Conservation (phyloP, 2,329 filamentous ascomycete species). For the Macrophomina phaseolina region DNA sequence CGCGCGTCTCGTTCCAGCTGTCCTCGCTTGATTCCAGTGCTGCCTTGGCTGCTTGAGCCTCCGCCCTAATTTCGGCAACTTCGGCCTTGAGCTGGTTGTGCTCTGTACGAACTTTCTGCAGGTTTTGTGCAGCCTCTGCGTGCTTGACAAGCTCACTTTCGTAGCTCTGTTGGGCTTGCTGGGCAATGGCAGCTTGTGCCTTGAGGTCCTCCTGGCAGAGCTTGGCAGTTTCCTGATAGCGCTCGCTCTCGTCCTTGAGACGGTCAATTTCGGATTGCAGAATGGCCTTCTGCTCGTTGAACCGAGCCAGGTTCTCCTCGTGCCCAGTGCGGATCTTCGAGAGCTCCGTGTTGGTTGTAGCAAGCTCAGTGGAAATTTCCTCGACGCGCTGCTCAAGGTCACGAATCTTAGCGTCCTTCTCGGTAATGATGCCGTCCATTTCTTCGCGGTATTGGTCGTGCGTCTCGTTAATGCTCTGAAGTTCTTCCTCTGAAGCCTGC, state of each 20-base stretch:
- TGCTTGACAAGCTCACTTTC: slow-evolving; percentile 94
- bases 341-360: slow-evolving; percentile 80
- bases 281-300: slow-evolving; percentile 81
- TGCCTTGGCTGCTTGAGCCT: slow-evolving; percentile 84
- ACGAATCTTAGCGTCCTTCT: slow-evolving; percentile 79
- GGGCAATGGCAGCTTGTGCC: slow-evolving; percentile 90
- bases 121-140: slow-evolving; percentile 86
- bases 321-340: slow-evolving; percentile 80
- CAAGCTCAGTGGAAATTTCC: slow-evolving; percentile 82
- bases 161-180: slow-evolving; percentile 92
- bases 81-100: slow-evolving; percentile 83
- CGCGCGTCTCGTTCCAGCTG: slow-evolving; percentile 84
- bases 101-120: slow-evolving; percentile 79
- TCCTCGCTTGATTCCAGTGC: slow-evolving; percentile 79
- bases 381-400: slow-evolving; percentile 84
- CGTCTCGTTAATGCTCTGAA: slow-evolving; percentile 77
- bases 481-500: slow-evolving; percentile 83
- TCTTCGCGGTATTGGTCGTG: slow-evolving; percentile 89
- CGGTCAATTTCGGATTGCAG: slow-evolving; percentile 80
- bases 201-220: slow-evolving; percentile 92
- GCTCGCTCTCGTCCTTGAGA: slow-evolving; percentile 82
- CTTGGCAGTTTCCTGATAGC: slow-evolving; percentile 77
- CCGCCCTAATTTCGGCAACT: slow-evolving; percentile 73
- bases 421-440: slow-evolving; percentile 73
- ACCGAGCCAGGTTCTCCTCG: slow-evolving; percentile 70